Percentiles rank a stretch among this genome's conserved stretches.
These are phyloP conservation scores for Acaromyces ingoldii DNA, from an alignment of 1,284 basidiomycete species.

Conservation along the genomic window DNA sequence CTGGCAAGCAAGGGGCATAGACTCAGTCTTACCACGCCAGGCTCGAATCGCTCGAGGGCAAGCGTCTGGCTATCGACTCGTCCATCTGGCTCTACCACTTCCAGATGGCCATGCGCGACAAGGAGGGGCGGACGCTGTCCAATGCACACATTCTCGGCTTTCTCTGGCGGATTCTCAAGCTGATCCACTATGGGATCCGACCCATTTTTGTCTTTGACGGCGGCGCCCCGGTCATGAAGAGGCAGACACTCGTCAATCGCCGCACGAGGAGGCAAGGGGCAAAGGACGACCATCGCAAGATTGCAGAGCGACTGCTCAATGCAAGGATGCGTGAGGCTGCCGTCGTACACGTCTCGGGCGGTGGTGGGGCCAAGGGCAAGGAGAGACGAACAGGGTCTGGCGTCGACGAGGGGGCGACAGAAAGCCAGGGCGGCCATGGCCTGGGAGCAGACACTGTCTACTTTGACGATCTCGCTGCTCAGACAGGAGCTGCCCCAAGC, in stretches of 20 bases:
- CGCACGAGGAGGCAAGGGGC: slow-evolving; percentile 63
- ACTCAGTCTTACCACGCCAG: slow-evolving; percentile 6
- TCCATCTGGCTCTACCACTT: slow-evolving; percentile 91
- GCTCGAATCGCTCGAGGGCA: slow-evolving; percentile 50
- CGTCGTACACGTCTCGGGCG: slow-evolving; percentile 61
- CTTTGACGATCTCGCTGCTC: slow-evolving; percentile 24
- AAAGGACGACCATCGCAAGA: slow-evolving; percentile 44
- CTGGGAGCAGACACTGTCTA: slow-evolving; percentile 56
- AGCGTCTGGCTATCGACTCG: slow-evolving; percentile 70
- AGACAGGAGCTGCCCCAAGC: neutral
- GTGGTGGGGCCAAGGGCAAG: neutral
- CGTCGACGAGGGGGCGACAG: neutral
- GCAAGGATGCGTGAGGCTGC: slow-evolving; percentile 90
- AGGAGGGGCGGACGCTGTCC: slow-evolving; percentile 79
- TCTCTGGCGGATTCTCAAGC: slow-evolving; percentile 72
- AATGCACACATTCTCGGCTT: slow-evolving; percentile 97
- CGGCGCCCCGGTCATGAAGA: slow-evolving; percentile 51
- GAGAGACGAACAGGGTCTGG: neutral
- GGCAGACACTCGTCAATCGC: slow-evolving; percentile 49
- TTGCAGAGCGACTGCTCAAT: slow-evolving; percentile 78
- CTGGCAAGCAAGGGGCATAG: neutral
- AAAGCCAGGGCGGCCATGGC: slow-evolving; percentile 52
- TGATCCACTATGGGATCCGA: slow-evolving; percentile 81
- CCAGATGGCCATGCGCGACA: slow-evolving; percentile 91
- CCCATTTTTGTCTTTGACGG: slow-evolving; percentile 89